phyloP scores from a whole-genome alignment of 2,329 filamentous ascomycete species.

The Penicillium sp. region DNA sequence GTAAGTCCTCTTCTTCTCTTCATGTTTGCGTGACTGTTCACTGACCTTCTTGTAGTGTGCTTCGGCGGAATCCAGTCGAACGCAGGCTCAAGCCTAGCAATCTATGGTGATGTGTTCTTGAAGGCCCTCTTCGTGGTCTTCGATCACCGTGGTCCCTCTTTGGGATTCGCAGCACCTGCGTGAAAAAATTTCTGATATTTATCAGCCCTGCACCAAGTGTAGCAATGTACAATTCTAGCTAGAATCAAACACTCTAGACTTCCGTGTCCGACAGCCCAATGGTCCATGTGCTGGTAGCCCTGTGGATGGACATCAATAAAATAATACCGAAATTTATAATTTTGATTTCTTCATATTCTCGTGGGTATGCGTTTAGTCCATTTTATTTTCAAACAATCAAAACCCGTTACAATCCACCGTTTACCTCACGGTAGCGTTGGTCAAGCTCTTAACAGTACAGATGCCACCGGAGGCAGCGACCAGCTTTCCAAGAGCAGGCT shows the following conservation, averaged over 20 bases:
- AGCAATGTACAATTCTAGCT: conserved; percentile 9
- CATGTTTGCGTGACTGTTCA: neutral
- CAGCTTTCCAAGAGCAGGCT: conserved; percentile 61
- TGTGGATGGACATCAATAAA: neutral
- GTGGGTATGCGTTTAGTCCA: conserved; percentile 21
- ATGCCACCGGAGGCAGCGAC: conserved; percentile 75
- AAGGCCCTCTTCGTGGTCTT: conserved; percentile 64
- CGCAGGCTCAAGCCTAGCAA: conserved; percentile 57
- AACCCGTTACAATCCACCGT: conserved; percentile 8
- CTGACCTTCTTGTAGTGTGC: conserved; percentile 45
- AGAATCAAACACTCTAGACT: neutral
- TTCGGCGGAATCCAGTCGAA: conserved; percentile 63
- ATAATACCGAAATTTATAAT: conserved; percentile 9
- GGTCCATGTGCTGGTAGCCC: too few relatives aligned
- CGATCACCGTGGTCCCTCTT: conserved; percentile 49
- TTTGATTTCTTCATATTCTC: conserved; percentile 23
- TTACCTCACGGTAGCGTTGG: conserved; percentile 80
- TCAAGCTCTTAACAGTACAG: conserved; percentile 81
- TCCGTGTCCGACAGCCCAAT: too few relatives aligned
- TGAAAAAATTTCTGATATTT: neutral
- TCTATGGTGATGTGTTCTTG: conserved; percentile 64
- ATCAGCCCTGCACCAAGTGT: neutral
- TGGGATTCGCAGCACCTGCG: conserved; percentile 54
- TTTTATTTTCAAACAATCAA: conserved; percentile 17
- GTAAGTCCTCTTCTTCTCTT: conserved; percentile 34